These are phyloP conservation scores for Pythium brassicae DNA, from an alignment of 352 stramenopile species.

Conservation along the genomic window DNA sequence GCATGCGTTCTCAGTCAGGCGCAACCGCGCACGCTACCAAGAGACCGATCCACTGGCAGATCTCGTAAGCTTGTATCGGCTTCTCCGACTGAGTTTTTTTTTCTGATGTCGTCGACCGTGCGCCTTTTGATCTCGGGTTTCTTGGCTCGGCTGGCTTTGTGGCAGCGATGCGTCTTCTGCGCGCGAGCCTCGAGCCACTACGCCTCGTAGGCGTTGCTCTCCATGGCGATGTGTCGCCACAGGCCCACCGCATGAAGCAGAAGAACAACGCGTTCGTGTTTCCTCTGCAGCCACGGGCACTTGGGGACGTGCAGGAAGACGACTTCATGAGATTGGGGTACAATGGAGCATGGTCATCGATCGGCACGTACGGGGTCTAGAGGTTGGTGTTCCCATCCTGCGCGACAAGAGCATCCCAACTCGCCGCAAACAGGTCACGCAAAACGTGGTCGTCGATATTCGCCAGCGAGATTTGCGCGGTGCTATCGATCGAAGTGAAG, in stretches of 20 bases:
- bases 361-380: constrained; percentile 4
- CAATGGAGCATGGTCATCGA: constrained; percentile 4
- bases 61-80: background rate
- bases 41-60: background rate
- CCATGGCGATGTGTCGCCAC: background rate
- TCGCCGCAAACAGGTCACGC: background rate
- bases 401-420: constrained; percentile 10
- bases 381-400: constrained; percentile 5
- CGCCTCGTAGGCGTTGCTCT: background rate
- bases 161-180: constrained; percentile 2
- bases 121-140: too few species aligned
- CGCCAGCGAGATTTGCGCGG: background rate
- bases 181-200: background rate
- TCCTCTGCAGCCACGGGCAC: too few species aligned
- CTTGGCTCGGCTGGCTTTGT: background rate
- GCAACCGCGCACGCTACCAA: constrained; percentile 3
- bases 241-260: background rate
- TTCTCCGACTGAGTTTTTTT: background rate
- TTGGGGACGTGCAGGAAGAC: background rate
- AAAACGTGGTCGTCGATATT: background rate
- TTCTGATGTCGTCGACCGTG: constrained; percentile 14
- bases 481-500: background rate
- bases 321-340: background rate
- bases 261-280: background rate
- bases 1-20: constrained; percentile 10